phyloP scores from a whole-genome alignment of 495 filamentous ascomycete species.

The Penicillium chermesinum region DNA sequence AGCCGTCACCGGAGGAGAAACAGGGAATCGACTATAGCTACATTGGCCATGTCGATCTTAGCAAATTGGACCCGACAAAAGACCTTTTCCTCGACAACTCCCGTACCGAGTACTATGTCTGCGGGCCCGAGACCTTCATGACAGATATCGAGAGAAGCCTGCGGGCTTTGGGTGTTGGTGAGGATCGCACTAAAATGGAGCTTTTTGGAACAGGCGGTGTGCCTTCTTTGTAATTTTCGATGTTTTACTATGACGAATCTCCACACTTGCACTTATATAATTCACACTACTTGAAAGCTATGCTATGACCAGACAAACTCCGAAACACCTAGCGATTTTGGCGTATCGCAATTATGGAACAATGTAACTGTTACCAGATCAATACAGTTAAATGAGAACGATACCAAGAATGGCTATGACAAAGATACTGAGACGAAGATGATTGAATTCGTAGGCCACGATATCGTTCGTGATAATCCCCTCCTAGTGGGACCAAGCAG shows the following conservation, averaged over 20 bases:
- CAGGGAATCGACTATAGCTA: conserved; percentile 53
- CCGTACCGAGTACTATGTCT: conserved; percentile 61
- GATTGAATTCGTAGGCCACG: too few species aligned
- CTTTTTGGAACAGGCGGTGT: conserved; percentile 59
- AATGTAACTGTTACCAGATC: too few species aligned
- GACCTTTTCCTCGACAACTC: conserved; percentile 51
- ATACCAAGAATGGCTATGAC: too few species aligned
- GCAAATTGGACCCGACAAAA: conserved; percentile 42
- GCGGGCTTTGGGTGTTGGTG: conserved; percentile 44
- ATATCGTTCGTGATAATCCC: too few species aligned
- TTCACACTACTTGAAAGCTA: too few species aligned
- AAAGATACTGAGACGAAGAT: too few species aligned
- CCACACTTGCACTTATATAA: too few species aligned
- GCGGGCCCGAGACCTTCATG: conserved; percentile 67
- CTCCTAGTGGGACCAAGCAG: too few species aligned
- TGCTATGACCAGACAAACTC: too few species aligned
- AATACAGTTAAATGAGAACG: too few species aligned
- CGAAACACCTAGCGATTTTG: too few species aligned
- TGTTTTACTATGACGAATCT: neutral
- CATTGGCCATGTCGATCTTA: conserved; percentile 50
- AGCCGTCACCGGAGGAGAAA: conserved; percentile 39
- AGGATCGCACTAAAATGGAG: conserved; percentile 58
- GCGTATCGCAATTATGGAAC: too few species aligned
- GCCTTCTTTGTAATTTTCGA: neutral
- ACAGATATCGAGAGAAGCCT: conserved; percentile 45